A percentile compares a stretch with the other conserved stretches of the same genome.
These are phyloP conservation scores for Boletus tylopilopsis DNA, from an alignment of 768 basidiomycete genomes.

Conservation along the genomic window DNA sequence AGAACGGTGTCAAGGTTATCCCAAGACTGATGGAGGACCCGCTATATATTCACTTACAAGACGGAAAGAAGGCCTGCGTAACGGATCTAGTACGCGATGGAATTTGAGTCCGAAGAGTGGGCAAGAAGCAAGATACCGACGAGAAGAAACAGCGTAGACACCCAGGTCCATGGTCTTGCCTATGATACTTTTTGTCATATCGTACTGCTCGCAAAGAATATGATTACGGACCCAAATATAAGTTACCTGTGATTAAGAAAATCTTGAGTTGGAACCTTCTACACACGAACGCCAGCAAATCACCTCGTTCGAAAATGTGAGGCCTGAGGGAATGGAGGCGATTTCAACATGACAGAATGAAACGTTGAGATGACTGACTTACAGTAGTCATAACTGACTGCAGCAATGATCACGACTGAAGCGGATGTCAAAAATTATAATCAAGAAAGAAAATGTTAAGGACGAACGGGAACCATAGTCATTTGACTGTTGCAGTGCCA, in stretches of 20 bases:
- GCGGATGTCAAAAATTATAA: background rate
- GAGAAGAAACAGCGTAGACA: slow-evolving; percentile 2
- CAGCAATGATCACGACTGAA: background rate
- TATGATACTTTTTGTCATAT: background rate
- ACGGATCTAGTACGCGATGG: background rate
- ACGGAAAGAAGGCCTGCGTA: background rate
- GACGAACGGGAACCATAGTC: background rate
- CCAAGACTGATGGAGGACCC: too few relatives aligned
- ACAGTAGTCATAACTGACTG: slow-evolving; percentile 4
- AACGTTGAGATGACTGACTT: background rate
- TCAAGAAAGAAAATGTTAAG: background rate
- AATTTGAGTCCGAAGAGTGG: background rate
- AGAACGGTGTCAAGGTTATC: background rate
- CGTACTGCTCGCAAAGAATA: background rate
- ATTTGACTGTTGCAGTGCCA: background rate
- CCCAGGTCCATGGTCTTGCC: background rate
- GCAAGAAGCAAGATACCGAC: background rate
- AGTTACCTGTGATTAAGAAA: background rate
- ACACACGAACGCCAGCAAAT: background rate
- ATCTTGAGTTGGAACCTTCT: background rate
- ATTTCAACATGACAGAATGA: background rate
- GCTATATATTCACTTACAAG: slow-evolving; percentile 1
- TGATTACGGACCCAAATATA: slow-evolving; percentile 2
- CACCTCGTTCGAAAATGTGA: slow-evolving; percentile 3
- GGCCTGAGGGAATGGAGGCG: background rate